Evolutionary conservation across 768 basidiomycete genomes (phyloP).

Genomic region (Rhizopogon roseolus): DNA sequence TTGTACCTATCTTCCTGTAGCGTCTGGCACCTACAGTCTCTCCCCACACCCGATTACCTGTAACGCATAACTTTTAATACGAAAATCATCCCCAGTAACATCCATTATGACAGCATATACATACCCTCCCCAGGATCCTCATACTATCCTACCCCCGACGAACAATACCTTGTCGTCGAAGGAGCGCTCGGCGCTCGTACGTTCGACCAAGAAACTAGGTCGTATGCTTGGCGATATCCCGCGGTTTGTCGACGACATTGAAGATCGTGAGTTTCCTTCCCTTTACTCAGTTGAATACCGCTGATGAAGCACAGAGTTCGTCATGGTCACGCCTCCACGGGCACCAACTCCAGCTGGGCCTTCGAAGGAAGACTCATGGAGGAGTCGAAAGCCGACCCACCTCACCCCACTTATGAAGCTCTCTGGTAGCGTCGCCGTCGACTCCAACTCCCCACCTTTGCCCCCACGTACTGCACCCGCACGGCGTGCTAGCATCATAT

Average conservation of each 20-base stretch:
- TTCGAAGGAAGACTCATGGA: conserved; percentile 13
- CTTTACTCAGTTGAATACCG: accelerated
- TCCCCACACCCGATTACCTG: not conserved
- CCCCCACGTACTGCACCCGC: conserved; percentile 7
- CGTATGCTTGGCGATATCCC: conserved; percentile 56
- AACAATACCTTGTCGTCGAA: conserved; percentile 46
- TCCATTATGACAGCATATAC: not conserved
- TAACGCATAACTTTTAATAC: conserved; percentile 7
- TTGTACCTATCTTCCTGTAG: conserved; percentile 6
- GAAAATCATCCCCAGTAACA: not conserved
- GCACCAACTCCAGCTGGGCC: conserved; percentile 3
- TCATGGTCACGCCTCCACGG: not conserved
- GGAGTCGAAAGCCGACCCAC: conserved; percentile 22
- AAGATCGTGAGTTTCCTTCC: not conserved
- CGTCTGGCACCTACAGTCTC: conserved; percentile 21
- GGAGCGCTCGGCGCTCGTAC: conserved; percentile 52
- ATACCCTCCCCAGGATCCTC: conserved; percentile 14
- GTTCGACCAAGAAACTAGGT: conserved; percentile 55
- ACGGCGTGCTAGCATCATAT: conserved; percentile 16
- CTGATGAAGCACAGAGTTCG: not conserved
- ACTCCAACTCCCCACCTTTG: conserved; percentile 1
- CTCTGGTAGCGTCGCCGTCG: conserved; percentile 1
- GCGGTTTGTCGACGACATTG: conserved; percentile 41
- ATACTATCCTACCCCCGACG: conserved; percentile 51
- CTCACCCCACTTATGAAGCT: conserved; percentile 21